A percentile compares a stretch with the other conserved stretches of the same genome.
Conservation (phyloP, 352 stramenopile species). For the Phytophthora sojae region DNA sequence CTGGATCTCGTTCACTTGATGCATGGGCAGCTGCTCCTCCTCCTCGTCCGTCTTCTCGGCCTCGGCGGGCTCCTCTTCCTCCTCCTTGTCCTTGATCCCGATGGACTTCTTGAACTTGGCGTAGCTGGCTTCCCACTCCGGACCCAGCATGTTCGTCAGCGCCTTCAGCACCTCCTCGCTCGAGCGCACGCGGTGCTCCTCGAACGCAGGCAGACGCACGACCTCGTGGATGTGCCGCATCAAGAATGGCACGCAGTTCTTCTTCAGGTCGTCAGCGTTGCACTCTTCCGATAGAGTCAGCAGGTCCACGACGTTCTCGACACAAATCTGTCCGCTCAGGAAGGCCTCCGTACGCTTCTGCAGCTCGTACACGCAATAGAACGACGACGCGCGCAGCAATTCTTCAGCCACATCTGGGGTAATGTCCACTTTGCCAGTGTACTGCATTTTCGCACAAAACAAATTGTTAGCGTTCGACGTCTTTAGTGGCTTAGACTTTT, state of each 20-base stretch:
- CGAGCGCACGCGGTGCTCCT: conserved; percentile 79
- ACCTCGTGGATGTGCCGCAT: conserved; percentile 90
- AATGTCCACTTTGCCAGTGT: conserved; percentile 89
- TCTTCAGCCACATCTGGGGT: conserved; percentile 85
- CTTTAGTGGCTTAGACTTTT: not conserved
- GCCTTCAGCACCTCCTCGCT: conserved; percentile 88
- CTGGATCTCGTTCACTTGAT: conserved; percentile 47
- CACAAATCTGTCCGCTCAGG: conserved; percentile 78
- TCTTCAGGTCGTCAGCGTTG: conserved; percentile 82
- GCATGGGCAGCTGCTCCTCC: conserved; percentile 22
- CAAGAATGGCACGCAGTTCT: conserved; percentile 87
- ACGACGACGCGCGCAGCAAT: conserved; percentile 76
- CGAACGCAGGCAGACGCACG: conserved; percentile 76
- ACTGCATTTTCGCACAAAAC: conserved; percentile 54
- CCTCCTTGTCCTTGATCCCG: conserved; percentile 43
- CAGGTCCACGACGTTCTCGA: conserved; percentile 84
- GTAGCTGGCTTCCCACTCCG: conserved; percentile 82
- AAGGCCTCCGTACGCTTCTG: conserved; percentile 88
- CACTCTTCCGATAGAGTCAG: conserved; percentile 82
- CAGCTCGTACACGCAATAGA: conserved; percentile 87
- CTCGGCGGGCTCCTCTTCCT: conserved; percentile 35
- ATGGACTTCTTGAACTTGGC: conserved; percentile 66
- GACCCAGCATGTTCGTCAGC: conserved; percentile 78
- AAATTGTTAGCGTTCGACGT: conserved; percentile 14
- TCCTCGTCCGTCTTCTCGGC: conserved; percentile 33